Base-by-base conservation (phyloP, 2,329 filamentous ascomycete genomes). In the Nannizziopsis barbatae region DNA sequence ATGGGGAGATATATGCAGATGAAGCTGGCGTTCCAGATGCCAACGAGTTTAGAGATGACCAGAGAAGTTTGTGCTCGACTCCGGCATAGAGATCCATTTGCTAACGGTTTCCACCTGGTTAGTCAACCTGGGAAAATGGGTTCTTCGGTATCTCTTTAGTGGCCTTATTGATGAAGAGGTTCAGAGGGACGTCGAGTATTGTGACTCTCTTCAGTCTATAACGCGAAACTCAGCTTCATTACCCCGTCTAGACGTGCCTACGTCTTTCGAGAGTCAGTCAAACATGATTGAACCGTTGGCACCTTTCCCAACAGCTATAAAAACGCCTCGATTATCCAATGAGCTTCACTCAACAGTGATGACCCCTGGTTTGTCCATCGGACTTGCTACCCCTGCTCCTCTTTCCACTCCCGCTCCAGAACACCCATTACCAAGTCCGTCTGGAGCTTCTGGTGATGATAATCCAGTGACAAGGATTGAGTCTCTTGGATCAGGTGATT, bases 121-220 rank as follows among this genome's bases (percentile, higher is more conserved):
- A 92, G 86, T 96, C 65, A 96, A 95, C 60, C 79, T 96, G 40
- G 92, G 92, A 7, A 95, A 94, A 72, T 98, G 92, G 92, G 80
- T 96, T 40, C 70, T 98, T 51, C 80, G 92, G 31, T 94, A 95
- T 65, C 75, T 98, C 0, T 98, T 98, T 68, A 81, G 83, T 8
- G 84, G 84, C 48, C 73, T 96, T 37, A 84, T 98, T 47, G 85
- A 94, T 52, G 89, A 95, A 63, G 86, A 96, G 63, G 84, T 95
- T 56, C 81, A 77, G 55, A 79, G 86, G 45, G 92, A 98, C 60
- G 80, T 85, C 59, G 71, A 68, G 0, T 80, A 84, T 61, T 79
- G 90, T n/a, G 72, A 79, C 39, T 75, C 77, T 40, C 69, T 94
- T 6, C 77, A 87, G 45, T 75, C 79, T 31, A 73, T 68, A 12